Percentiles rank a stretch among this genome's conserved stretches.
Conservation (phyloP, 2,329 filamentous ascomycete species). For the Thyridium curvatum region DNA sequence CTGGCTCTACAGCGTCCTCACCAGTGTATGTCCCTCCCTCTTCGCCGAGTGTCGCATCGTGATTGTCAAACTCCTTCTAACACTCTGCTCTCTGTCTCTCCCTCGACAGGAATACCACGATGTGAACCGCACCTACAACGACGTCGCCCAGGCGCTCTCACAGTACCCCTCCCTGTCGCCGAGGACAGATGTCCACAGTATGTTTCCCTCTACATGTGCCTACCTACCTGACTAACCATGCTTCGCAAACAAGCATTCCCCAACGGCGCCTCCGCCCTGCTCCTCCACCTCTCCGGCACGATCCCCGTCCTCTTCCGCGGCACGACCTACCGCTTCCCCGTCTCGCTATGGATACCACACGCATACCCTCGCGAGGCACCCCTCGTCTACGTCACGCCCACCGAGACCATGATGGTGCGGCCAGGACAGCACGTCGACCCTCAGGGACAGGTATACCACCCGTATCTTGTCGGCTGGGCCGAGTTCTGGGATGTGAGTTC, state of each 20-base stretch:
- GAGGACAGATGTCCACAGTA: constrained; percentile 93
- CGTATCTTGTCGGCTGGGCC: constrained; percentile 85
- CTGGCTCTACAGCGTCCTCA: constrained; percentile 91
- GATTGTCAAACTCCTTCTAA: constrained; percentile 7
- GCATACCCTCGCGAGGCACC: constrained; percentile 82
- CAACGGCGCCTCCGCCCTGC: constrained; percentile 77
- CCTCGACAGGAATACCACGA: constrained; percentile 77
- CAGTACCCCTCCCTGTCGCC: constrained; percentile 75
- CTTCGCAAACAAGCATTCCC: constrained; percentile 62
- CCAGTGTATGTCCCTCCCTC: constrained; percentile 48
- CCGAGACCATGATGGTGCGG: constrained; percentile 80
- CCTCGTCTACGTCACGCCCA: constrained; percentile 82
- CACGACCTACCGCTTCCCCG: constrained; percentile 81
- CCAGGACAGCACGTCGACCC: constrained; percentile 93
- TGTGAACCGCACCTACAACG: constrained; percentile 86
- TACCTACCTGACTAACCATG: no score
- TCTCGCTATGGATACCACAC: constrained; percentile 90
- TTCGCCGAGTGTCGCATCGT: neutral
- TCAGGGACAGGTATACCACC: constrained; percentile 91
- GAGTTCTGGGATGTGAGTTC: constrained; percentile 81
- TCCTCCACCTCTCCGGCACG: constrained; percentile 81
- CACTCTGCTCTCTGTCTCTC: constrained; percentile 5
- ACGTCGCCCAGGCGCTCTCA: constrained; percentile 76
- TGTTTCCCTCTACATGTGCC: constrained; percentile 18
- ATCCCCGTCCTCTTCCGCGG: constrained; percentile 89